Evolutionary conservation across 495 filamentous ascomycete species (phyloP).

Genomic region (Antarctomyces pellizariae): DNA sequence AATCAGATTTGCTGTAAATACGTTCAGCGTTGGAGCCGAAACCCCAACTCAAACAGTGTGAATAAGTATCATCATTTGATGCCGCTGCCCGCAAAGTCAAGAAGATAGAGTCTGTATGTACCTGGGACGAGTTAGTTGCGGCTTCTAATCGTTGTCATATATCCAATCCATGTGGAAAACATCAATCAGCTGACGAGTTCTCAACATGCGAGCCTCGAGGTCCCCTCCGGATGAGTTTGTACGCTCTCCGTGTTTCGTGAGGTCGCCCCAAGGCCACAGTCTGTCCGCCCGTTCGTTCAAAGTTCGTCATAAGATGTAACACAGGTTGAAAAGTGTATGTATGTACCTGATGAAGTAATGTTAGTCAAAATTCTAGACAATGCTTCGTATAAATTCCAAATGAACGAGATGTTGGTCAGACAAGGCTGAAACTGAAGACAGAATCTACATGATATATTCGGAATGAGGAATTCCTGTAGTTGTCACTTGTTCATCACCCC

Average conservation of each 20-base stretch:
- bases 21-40: constrained; percentile 57
- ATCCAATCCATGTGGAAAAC: constrained; percentile 8
- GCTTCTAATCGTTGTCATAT: constrained; percentile 4
- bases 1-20: constrained; percentile 83
- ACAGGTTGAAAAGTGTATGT: constrained; percentile 10
- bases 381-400: constrained; percentile 1
- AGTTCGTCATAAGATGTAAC: constrained; percentile 48
- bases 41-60: constrained; percentile 90
- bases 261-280: constrained; percentile 42
- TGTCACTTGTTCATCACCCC: constrained; percentile 69
- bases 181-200: constrained; percentile 82
- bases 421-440: constrained; percentile 96
- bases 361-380: constrained; percentile 16
- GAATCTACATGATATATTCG: constrained; percentile 73
- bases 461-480: constrained; percentile 96
- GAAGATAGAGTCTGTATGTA: constrained; percentile 14
- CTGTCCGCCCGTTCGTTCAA: constrained; percentile 99
- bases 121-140: constrained; percentile 20
- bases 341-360: constrained; percentile 29
- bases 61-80: constrained; percentile 65
- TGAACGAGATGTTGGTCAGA: constrained; percentile 35
- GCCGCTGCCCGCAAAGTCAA: constrained; percentile 10
- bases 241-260: constrained; percentile 50
- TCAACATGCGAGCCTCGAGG: constrained; percentile 74
- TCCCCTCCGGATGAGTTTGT: constrained; percentile 62